Conservation (phyloP, 75 land plant species). For the Ceratopteris richardii region DNA sequence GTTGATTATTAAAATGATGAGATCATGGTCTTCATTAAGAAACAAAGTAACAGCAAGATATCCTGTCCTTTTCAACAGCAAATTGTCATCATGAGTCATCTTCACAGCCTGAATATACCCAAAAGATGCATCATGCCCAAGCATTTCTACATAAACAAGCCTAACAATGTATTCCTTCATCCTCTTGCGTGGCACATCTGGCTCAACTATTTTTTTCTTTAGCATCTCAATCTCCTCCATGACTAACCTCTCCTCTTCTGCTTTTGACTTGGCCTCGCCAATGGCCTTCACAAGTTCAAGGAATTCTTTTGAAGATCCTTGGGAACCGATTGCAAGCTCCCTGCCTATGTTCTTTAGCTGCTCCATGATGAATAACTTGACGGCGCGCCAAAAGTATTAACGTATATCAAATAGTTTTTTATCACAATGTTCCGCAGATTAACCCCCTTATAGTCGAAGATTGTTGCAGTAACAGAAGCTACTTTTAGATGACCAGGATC, state of each 20-base stretch:
- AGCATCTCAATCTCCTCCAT: conserved; percentile 72
- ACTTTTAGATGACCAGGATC: too few relatives aligned
- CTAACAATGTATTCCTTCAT: conserved; percentile 96
- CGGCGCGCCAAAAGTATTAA: too few relatives aligned
- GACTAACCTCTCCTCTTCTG: conserved; percentile 91
- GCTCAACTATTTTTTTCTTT: conserved; percentile 63
- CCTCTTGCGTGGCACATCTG: conserved; percentile 80
- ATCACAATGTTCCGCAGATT: too few relatives aligned
- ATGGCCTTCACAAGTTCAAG: conserved; percentile 88
- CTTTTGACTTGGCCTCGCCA: conserved; percentile 93
- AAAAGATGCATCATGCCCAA: conserved; percentile 95
- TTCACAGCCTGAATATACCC: conserved; percentile 97
- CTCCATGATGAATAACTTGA: conserved; percentile 42
- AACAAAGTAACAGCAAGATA: conserved; percentile 90
- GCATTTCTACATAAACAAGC: conserved; percentile 91
- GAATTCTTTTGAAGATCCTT: conserved; percentile 84
- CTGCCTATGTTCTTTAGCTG: conserved; percentile 90
- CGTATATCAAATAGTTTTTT: too few relatives aligned
- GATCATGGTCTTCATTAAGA: conserved; percentile 83
- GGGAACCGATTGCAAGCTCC: conserved; percentile 98
- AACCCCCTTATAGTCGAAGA: too few relatives aligned
- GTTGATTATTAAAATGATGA: conserved; percentile 90
- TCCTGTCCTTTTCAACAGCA: conserved; percentile 71
- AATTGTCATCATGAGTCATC: conserved; percentile 88
- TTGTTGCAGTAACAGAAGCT: too few relatives aligned